Evolutionary conservation across 2,329 filamentous ascomycete species (phyloP), one percentile per base, ranked within the genome.

Genomic region (Botrytis paeoniae): DNA sequence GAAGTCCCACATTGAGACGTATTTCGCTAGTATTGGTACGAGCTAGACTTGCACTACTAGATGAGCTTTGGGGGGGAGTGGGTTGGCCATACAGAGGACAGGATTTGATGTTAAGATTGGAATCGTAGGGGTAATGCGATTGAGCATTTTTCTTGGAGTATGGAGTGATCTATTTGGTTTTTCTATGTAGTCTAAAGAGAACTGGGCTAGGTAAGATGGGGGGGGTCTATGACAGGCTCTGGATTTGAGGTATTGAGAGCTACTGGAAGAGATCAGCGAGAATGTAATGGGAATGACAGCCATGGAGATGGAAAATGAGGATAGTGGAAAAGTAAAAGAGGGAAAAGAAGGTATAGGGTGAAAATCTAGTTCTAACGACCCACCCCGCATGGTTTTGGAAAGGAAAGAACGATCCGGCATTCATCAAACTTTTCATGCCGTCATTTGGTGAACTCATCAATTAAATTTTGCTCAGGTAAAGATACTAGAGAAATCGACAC

Each of bases 151-250:
- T 0, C 5, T n/a, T 54, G 12, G 48, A 1, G 25, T n/a, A 3
- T 54, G 1, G 0, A 5, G 16, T n/a, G 25, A 16, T 54, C 6
- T 54, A 0, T 54, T 3, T 14, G 12, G 4, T 0, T 54, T 12
- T n/a, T 54, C 48, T 54, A 4, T 14, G 0, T 54, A 16, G 5
- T 54, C 1, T 54, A 2, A 1, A 16, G 12, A 14, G 12, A 16
- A n/a, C 6, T n/a, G 48, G 25, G 25, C 10, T 2, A 51, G 25
- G 25, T 48, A 0, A n/a, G 1, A n/a, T 12, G 7, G 10, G 7
- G 12, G 4, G 48, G 3, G 48, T 16, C 7, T 4, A 12, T 2
- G 12, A 0, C 0, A 54, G 10, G 25, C 1, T n/a, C 48, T 54
- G 25, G 12, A 48, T 3, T 54, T 54, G 25, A n/a, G 12, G 3